Evolutionary conservation across 768 basidiomycete species (phyloP), one percentile per base, ranked within the genome.

Genomic region (Boletales sp.): DNA sequence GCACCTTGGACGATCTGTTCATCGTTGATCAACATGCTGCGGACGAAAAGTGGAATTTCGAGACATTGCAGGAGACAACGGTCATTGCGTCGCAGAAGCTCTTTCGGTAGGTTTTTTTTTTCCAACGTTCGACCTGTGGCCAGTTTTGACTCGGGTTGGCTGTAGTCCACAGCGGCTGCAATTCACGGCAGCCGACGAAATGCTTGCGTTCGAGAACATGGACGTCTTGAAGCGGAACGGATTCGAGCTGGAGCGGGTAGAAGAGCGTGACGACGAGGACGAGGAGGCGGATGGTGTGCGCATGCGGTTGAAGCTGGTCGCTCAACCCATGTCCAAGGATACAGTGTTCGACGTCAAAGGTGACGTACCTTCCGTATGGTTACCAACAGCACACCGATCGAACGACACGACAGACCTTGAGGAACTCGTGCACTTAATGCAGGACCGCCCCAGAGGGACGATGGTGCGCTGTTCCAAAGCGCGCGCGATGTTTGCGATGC

Each of bases 31-130:
- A 98, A 64, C 95, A 98, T 67, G 95, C 95, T 5, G 86, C 91
- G 6, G 97, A 99, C 68, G 97, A 98, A 69, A 98, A 98, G 72
- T 97, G 90, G 70, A 98, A 98, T 65, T 98, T 98, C 63, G 97
- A 98, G 74, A 88, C 81, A 2, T 70, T 98, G 50, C 95, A 98
- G 67, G 77, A 81, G 56, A 92, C 84, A n/a, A 97, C 94, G 11
- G 79, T 78, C 45, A 94, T 99, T 50, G 80, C 89, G 57, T 90
- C 88, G 2, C 95, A 98, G 60, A 82, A 74, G 52, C 73, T 98
- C 5, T 81, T 95, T 65, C 77, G 78, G 94, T 94, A 56, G 48
- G 82, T 29, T 11, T 24, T 36, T 13, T 14, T 71, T 40, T 24
- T 39, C 21, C 39, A 5, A 6, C 40, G 4, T 3, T 10, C n/a